These are phyloP conservation scores for Nannochloris sp. DNA, from an alignment of 139 green algal species.

Conservation along the genomic window DNA sequence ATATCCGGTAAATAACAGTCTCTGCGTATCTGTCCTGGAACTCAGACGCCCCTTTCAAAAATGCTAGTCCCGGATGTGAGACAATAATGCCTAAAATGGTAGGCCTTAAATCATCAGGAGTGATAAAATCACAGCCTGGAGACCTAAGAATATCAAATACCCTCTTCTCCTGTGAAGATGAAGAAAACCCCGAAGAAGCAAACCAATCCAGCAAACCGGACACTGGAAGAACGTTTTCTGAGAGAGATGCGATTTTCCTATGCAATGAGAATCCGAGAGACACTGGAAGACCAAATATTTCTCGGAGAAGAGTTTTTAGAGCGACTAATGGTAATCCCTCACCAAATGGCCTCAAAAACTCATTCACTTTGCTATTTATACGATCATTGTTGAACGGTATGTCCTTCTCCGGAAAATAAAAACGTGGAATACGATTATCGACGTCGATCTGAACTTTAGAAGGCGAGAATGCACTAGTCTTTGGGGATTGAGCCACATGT, in stretches of 20 bases:
- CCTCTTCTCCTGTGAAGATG: slow-evolving; percentile 3
- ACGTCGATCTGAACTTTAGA: neutral
- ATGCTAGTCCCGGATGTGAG: slow-evolving; percentile 92
- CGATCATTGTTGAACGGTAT: neutral
- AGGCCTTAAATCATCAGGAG: slow-evolving; percentile 68
- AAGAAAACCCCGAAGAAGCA: slow-evolving; percentile 19
- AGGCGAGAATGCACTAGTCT: too few species aligned
- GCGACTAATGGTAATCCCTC: slow-evolving; percentile 4
- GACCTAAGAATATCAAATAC: slow-evolving; percentile 39
- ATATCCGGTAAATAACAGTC: slow-evolving; percentile 96
- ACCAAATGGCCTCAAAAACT: slow-evolving; percentile 9
- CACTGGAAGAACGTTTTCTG: slow-evolving; percentile 18
- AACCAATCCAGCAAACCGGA: slow-evolving; percentile 36
- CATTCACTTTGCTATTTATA: neutral
- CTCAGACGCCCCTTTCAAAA: slow-evolving; percentile 90
- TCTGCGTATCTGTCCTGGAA: slow-evolving; percentile 98
- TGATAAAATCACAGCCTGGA: slow-evolving; percentile 24
- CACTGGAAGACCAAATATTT: slow-evolving; percentile 78
- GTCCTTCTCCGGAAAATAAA: slow-evolving; percentile 5
- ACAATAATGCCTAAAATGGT: slow-evolving; percentile 77
- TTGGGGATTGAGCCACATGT: too few species aligned
- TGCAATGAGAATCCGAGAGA: slow-evolving; percentile 76
- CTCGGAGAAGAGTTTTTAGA: slow-evolving; percentile 9
- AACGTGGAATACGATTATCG: neutral
- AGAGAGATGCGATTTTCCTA: slow-evolving; percentile 40